phyloP scores from a whole-genome alignment of 139 green algal species.

The Chlorella sp. region DNA sequence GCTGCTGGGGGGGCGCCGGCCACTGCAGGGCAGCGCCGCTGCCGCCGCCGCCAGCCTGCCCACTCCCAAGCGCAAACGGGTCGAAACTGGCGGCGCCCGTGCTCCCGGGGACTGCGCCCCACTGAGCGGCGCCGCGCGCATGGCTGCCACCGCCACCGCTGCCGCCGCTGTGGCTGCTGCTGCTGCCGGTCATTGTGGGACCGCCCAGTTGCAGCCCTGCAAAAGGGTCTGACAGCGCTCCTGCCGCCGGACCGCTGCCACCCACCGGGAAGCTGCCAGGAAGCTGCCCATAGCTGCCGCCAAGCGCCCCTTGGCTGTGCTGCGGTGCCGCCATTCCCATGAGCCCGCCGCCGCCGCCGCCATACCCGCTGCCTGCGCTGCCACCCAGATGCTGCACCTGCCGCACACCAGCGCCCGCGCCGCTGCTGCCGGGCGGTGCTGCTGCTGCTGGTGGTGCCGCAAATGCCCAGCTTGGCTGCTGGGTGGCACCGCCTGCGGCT shows the following conservation, averaged over 20 bases:
- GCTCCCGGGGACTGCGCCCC: neutral
- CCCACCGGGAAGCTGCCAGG: neutral
- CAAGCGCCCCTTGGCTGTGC: too few species aligned
- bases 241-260: neutral
- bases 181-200: neutral
- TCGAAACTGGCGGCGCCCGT: neutral
- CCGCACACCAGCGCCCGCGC: neutral
- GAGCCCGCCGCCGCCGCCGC: neutral
- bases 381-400: neutral
- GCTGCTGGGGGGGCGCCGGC: neutral
- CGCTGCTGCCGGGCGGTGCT: neutral
- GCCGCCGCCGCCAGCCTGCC: neutral
- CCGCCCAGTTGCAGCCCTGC: constrained; percentile 12
- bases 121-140: too few species aligned
- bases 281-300: neutral
- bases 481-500: neutral
- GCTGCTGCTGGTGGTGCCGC: neutral
- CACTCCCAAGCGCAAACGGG: constrained; percentile 2
- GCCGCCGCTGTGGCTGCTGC: neutral
- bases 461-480: neutral
- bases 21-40: neutral
- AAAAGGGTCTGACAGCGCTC: constrained; percentile 22
- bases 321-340: too few species aligned
- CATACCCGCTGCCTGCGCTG: neutral
- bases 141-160: neutral